Base-by-base conservation (phyloP, 2,329 filamentous ascomycete species). In the Ustulina deusta region DNA sequence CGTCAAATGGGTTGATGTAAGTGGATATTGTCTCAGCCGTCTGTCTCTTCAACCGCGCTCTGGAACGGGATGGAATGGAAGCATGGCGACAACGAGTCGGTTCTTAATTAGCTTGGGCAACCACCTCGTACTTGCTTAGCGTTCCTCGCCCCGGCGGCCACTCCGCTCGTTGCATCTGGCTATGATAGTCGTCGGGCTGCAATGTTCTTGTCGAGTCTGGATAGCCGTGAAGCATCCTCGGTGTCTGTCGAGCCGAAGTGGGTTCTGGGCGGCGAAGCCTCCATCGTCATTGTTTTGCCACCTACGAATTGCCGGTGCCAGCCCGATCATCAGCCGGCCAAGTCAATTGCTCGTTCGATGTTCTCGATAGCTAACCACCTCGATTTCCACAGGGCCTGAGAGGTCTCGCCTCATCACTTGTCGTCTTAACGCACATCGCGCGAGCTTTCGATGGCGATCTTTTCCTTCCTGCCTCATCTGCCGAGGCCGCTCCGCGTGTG, bases 1-100 rank as follows among this genome's bases (percentile, higher is more conserved):
- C 69, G 85, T 88, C 25, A 87, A 88, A 80, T 88, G 86, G 86
- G 85, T 88, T 46, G 86, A 88, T 81, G 86, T 88, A 80, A 77
- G 85, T 83, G 38, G 48, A 61, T 25, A 20, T 59, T 69, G 62
- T 66, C 61, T 68, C 58, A 54, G 46, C 52, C 49, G 13, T 25
- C 11, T 34, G 36, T 34, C 36, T n/a, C 36, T 59, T 42, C 34
- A 40, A 27, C 17, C 7, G 27, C 60, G 6, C 46, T 34, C 17
- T 29, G 57, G n/a, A 25, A 55, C 58, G 49, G 4, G 9, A 22
- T 46, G 20, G n/a, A 20, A 42, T 25, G 17, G 15, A 40, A 40
- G 6, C 38, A 20, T 25, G 15, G 6, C 36, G 34, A 27, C 36
- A 11, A 25, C 51, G 55, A 34, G 32, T 20, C 3, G 1, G 4